Conservation (phyloP, 305 asterid species). For the Fraxinus angustifolia region DNA sequence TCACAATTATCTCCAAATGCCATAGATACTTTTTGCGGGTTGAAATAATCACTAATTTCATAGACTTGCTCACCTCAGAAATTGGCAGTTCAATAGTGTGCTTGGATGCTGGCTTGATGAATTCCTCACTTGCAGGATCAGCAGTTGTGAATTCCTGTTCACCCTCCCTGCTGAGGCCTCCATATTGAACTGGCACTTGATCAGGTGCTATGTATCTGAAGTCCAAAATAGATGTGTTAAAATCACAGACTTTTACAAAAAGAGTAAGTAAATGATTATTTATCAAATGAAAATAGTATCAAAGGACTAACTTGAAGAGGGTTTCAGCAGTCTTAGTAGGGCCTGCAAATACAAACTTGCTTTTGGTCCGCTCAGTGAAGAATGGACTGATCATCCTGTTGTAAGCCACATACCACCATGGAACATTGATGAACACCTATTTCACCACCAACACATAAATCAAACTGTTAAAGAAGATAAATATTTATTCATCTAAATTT, state of each 20-base stretch:
- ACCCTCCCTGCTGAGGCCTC: constrained; percentile 86
- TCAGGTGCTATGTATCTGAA: constrained; percentile 87
- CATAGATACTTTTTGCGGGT: background rate
- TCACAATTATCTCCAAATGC: background rate
- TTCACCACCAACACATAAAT: background rate
- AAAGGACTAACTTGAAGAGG: constrained; percentile 62
- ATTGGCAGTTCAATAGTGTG: constrained; percentile 71
- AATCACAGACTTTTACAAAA: background rate
- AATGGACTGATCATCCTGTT: constrained; percentile 78
- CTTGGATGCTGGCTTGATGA: constrained; percentile 66
- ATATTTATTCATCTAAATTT: background rate
- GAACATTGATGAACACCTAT: constrained; percentile 86
- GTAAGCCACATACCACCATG: constrained; percentile 96
- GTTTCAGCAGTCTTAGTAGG: constrained; percentile 76
- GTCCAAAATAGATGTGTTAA: background rate
- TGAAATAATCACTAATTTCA: background rate
- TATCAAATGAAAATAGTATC: background rate
- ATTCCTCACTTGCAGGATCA: constrained; percentile 72
- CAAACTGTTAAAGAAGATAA: background rate
- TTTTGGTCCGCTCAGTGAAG: constrained; percentile 81
- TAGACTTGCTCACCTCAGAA: constrained; percentile 53
- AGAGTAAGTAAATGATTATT: background rate
- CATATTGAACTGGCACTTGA: constrained; percentile 81
- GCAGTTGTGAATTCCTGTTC: constrained; percentile 61
- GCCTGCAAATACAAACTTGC: constrained; percentile 96